Percentiles rank a stretch among this genome's conserved stretches.
phyloP scores from a whole-genome alignment of 192 early-diverging fungal species.

The Fimicolochytrium jonesii region DNA sequence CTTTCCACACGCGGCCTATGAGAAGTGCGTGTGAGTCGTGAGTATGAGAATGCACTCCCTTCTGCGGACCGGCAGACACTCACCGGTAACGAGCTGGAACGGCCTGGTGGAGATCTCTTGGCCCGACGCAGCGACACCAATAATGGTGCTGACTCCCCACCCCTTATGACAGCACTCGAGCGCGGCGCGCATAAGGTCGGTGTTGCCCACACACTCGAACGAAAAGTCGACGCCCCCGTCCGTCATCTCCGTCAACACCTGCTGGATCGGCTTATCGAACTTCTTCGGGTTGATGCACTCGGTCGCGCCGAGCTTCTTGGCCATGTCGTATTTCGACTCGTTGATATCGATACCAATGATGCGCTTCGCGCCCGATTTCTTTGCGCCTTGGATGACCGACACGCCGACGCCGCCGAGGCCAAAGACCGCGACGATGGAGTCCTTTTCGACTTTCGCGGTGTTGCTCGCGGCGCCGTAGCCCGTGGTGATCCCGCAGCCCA shows the following conservation, averaged over 20 bases:
- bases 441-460: conserved; percentile 85
- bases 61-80: too few relatives aligned
- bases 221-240: conserved; percentile 96
- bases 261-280: conserved; percentile 71
- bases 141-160: conserved; percentile 86
- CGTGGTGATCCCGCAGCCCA: conserved; percentile 96
- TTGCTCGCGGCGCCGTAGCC: conserved; percentile 93
- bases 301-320: conserved; percentile 77
- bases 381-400: conserved; percentile 83
- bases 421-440: conserved; percentile 78
- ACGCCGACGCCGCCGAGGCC: conserved; percentile 93
- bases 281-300: conserved; percentile 89
- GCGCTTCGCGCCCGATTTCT: conserved; percentile 35
- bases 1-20: conserved; percentile 84
- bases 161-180: conserved; percentile 75
- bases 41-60: not conserved
- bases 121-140: conserved; percentile 87
- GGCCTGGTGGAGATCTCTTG: conserved; percentile 92
- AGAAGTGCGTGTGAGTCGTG: conserved; percentile 1
- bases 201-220: conserved; percentile 93
- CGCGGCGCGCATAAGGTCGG: conserved; percentile 89
- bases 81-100: conserved; percentile 91
- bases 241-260: conserved; percentile 82
- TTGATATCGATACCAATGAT: conserved; percentile 94
- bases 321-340: conserved; percentile 76